Evolutionary conservation across 352 stramenopile genomes (phyloP).

Genomic region (Halophytophthora polymorphica): DNA sequence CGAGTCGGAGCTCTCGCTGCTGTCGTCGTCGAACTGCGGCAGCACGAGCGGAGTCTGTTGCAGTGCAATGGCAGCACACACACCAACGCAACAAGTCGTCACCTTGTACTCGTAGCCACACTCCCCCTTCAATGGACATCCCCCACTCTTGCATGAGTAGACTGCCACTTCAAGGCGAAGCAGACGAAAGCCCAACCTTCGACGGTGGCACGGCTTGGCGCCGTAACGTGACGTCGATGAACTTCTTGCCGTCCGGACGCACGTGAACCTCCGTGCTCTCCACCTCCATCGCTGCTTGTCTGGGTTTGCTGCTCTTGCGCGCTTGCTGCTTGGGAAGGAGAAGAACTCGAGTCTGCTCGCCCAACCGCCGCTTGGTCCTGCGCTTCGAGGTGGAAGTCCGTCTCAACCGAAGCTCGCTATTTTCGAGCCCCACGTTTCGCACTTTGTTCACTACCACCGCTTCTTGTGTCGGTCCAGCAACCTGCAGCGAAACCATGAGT

Average conservation of each 20-base stretch:
- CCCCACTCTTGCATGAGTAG: not conserved
- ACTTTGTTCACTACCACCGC: too few relatives aligned
- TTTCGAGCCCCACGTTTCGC: not conserved
- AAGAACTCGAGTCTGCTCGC: too few relatives aligned
- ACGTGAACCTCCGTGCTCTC: conserved; percentile 43
- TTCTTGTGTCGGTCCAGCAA: not conserved
- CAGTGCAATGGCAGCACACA: not conserved
- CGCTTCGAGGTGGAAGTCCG: too few relatives aligned
- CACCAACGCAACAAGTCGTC: not conserved
- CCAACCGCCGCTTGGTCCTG: not conserved
- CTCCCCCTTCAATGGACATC: too few relatives aligned
- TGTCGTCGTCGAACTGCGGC: conserved; percentile 71
- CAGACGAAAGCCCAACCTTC: conserved; percentile 6
- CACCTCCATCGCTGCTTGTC: conserved; percentile 35
- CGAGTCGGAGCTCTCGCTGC: conserved; percentile 46
- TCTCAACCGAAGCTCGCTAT: not conserved
- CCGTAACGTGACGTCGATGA: conserved; percentile 56
- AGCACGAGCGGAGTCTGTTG: conserved; percentile 43
- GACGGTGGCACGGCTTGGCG: conserved; percentile 12
- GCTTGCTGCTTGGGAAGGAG: too few relatives aligned
- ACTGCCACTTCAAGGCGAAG: not conserved
- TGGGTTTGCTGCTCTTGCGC: too few relatives aligned
- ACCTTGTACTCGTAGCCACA: not conserved
- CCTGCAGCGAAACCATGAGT: too few relatives aligned
- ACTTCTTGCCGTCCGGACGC: conserved; percentile 40